A percentile compares a stretch with the other conserved stretches of the same genome.
These are phyloP conservation scores for Pestalotiopsis sp. DNA, from an alignment of 2,329 filamentous ascomycete species.

Conservation along the genomic window DNA sequence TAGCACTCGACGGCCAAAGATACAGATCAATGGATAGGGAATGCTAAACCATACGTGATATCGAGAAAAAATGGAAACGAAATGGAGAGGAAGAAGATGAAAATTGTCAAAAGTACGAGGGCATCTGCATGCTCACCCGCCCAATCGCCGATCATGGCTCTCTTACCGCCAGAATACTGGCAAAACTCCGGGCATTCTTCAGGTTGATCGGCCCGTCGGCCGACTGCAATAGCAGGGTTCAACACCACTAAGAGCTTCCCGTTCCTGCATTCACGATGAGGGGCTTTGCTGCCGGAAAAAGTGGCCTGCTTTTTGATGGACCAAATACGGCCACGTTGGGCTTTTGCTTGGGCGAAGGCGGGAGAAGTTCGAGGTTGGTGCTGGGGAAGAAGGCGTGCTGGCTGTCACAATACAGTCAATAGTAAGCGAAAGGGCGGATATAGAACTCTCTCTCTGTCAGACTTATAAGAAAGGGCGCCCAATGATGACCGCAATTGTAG, in stretches of 20 bases:
- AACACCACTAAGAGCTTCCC: background rate
- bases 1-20: too few species aligned
- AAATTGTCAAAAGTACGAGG: background rate
- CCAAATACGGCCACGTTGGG: background rate
- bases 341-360: background rate
- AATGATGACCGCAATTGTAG: too few species aligned
- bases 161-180: constrained; percentile 1
- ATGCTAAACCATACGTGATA: too few species aligned
- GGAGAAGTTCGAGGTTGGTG: background rate
- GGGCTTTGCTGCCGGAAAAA: background rate
- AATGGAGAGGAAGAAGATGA: background rate
- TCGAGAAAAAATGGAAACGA: background rate
- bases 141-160: background rate
- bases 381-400: too few species aligned
- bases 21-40: too few species aligned
- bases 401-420: too few species aligned
- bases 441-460: too few species aligned
- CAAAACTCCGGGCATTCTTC: constrained; percentile 5
- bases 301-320: background rate
- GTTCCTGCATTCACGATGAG: constrained; percentile 6
- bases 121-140: background rate
- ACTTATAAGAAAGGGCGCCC: too few species aligned
- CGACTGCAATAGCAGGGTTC: constrained; percentile 3
- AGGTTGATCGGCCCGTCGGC: constrained; percentile 8
- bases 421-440: too few species aligned